These are phyloP conservation scores for Cystobasidium tubakii DNA, from an alignment of 768 basidiomycete species.

Conservation along the genomic window DNA sequence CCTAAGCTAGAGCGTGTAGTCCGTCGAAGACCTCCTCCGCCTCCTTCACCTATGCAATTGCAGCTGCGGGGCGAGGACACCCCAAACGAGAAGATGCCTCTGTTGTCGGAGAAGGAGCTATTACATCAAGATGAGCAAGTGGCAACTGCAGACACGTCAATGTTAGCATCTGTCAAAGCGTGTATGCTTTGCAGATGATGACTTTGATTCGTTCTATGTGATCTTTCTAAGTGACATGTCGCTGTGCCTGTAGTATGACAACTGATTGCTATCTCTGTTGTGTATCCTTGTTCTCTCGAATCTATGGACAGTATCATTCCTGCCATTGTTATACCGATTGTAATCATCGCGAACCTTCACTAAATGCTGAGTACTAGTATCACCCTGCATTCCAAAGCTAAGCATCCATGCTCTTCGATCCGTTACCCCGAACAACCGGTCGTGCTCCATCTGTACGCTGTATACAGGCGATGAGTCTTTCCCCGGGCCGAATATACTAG, in stretches of 20 bases:
- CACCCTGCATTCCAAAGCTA: constrained; percentile 58
- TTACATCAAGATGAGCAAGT: neutral
- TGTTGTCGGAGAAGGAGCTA: neutral
- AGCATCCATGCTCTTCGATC: constrained; percentile 70
- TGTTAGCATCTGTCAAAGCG: neutral
- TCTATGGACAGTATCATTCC: constrained; percentile 4
- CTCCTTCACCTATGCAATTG: constrained; percentile 12
- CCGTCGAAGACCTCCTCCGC: constrained; percentile 10
- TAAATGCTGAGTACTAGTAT: neutral
- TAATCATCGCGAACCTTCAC: neutral
- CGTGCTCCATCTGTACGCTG: constrained; percentile 65
- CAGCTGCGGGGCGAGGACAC: neutral
- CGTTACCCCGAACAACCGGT: constrained; percentile 70
- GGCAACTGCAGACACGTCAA: neutral
- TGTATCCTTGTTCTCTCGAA: neutral
- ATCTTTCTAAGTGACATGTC: constrained; percentile 22
- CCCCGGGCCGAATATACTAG: constrained; percentile 73
- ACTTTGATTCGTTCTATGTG: neutral
- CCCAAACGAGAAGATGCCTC: constrained; percentile 16
- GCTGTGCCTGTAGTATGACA: constrained; percentile 28
- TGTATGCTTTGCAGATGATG: neutral
- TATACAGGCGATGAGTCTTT: constrained; percentile 70
- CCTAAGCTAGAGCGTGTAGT: constrained; percentile 32
- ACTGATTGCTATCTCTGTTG: neutral
- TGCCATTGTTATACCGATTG: neutral